Evolutionary conservation across 306 rosid genomes (phyloP), one percentile per base, ranked within the genome.

Genomic region (Cicer pinnatifidum): DNA sequence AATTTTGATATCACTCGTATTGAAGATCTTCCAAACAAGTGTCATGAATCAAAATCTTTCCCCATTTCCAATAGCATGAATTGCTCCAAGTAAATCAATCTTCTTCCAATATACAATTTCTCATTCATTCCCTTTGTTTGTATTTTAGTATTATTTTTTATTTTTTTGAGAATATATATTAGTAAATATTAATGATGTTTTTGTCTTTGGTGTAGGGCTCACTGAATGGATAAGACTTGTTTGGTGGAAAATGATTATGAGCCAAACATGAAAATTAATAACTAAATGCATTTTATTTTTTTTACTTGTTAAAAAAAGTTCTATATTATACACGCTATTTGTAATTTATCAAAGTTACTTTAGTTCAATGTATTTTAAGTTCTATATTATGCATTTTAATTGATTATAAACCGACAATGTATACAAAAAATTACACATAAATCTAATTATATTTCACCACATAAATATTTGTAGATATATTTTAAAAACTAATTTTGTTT

Each of bases 1-100:
- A 62, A 10, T 12, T 59, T 77, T 69, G 71, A 69, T 13, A 3
- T 20, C 5, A 28, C 71, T 48, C 63, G 81, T 10, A 50, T 78
- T 4, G 17, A 48, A 47, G 45, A 15, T 69, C 76, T 78, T 35
- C 81, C 67, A 3, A 17, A 8, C 3, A 75, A 41, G 62, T 81
- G 78, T 62, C 62, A 53, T 59, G 59, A 12, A 39, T 72, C 62
- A 16, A 20, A 68, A 16, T 11, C 48, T 56, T 56, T 67, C 40
- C 59, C 67, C 45, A 76, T 67, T 56, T 76, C 57, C 61, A 45
- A 67, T 67, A 35, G 3, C 68, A 37, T 56, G 20, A 76, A 76
- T 67, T 76, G 69, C 40, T 56, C 80, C 61, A 5, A n/a, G 75
- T 76, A 76, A 76, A 7, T 67, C 8, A 76, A 7, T 67, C 5